A percentile compares a stretch with the other conserved stretches of the same genome.
phyloP scores from a whole-genome alignment of 225 moss, liverwort and hornwort genomes.

The Rhytidiadelphus loreus region DNA sequence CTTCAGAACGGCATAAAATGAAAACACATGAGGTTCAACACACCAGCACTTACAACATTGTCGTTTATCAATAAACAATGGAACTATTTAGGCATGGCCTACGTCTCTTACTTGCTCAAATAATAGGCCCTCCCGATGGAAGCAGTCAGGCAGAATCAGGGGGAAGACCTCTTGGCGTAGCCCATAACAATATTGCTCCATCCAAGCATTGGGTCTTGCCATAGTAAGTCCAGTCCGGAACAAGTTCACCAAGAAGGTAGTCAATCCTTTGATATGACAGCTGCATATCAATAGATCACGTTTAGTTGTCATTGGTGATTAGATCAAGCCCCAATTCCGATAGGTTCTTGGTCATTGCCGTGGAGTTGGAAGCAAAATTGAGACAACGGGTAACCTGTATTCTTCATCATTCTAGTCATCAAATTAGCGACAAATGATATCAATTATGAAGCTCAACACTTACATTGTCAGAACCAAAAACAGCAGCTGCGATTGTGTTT shows the following conservation, averaged over 20 bases:
- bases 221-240: slow-evolving; percentile 68
- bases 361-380: not conserved
- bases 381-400: not conserved
- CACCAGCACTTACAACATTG: not conserved
- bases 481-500: not conserved
- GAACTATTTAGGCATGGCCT: not conserved
- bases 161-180: slow-evolving; percentile 83
- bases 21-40: not conserved
- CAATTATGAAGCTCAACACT: not conserved
- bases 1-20: not conserved
- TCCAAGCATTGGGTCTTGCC: slow-evolving; percentile 56
- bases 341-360: not conserved
- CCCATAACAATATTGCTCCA: slow-evolving; percentile 77
- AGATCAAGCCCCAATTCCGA: not conserved
- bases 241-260: slow-evolving; percentile 77
- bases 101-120: slow-evolving; percentile 30
- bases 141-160: slow-evolving; percentile 33
- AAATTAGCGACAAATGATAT: not conserved
- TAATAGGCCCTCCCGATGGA: slow-evolving; percentile 22
- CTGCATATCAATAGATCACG: slow-evolving; percentile 15
- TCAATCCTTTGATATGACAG: slow-evolving; percentile 76
- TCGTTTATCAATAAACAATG: not conserved
- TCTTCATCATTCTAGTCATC: not conserved
- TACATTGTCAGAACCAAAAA: not conserved
- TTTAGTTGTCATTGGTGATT: not conserved